Evolutionary conservation across 495 filamentous ascomycete species (phyloP).

Genomic region (Penicillium subrubescens): DNA sequence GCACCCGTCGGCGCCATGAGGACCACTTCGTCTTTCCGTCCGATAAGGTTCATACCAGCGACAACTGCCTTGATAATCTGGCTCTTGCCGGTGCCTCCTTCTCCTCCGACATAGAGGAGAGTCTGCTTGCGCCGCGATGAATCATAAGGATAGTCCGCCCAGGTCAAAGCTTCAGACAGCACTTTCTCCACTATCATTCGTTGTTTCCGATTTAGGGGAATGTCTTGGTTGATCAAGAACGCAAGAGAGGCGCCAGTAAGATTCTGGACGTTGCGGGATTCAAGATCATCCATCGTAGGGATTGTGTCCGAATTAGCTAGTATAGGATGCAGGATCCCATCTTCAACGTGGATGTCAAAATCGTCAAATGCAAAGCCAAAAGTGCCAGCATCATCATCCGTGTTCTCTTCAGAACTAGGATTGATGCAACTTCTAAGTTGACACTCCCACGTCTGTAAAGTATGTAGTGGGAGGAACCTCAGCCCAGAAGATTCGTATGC

Average conservation of each 20-base stretch:
- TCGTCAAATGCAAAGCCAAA: no score
- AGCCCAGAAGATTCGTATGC: no score
- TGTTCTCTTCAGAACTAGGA: no score
- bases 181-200: background rate
- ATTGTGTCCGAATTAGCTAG: no score
- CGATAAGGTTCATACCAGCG: background rate
- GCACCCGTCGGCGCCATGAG: background rate
- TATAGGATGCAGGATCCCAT: no score
- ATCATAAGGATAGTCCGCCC: background rate
- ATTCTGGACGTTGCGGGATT: no score
- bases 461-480: no score
- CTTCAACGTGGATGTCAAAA: no score
- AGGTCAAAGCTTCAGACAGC: background rate
- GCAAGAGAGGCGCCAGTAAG: background rate
- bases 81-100: background rate
- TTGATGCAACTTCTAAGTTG: no score
- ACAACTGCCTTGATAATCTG: background rate
- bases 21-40: background rate
- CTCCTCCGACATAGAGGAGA: background rate
- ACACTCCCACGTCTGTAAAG: no score
- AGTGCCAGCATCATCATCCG: no score
- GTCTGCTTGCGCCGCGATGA: background rate
- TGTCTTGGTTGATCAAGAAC: background rate
- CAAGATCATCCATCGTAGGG: no score
- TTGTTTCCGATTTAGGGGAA: background rate